phyloP scores from a whole-genome alignment of 495 filamentous ascomycete species.

The Penicillium canescens region DNA sequence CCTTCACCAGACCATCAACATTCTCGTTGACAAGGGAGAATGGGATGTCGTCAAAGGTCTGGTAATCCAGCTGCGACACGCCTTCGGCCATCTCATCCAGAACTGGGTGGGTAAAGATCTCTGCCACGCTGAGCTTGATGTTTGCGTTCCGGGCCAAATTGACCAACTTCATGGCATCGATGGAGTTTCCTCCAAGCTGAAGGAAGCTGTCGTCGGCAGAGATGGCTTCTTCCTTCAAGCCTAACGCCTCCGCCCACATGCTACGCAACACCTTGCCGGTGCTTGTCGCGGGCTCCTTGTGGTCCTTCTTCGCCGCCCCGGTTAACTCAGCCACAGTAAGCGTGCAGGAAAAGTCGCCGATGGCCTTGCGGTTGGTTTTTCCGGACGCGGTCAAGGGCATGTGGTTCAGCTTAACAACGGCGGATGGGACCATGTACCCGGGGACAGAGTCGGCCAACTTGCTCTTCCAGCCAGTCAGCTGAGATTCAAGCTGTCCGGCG shows the following conservation, averaged over 20 bases:
- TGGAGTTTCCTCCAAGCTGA: constrained; percentile 57
- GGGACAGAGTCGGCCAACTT: constrained; percentile 15
- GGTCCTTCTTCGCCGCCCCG: constrained; percentile 11
- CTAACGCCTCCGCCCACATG: constrained; percentile 36
- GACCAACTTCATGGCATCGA: constrained; percentile 47
- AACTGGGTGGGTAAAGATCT: constrained; percentile 35
- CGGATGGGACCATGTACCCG: constrained; percentile 54
- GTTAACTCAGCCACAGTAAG: constrained; percentile 12
- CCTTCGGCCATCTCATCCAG: constrained; percentile 36
- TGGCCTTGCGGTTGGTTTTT: constrained; percentile 53
- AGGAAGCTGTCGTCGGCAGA: constrained; percentile 51
- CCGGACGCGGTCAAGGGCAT: constrained; percentile 52
- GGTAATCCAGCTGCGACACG: constrained; percentile 15
- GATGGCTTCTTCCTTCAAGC: constrained; percentile 28
- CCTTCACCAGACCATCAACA: constrained; percentile 14
- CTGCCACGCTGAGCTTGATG: constrained; percentile 12
- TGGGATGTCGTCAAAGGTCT: constrained; percentile 6
- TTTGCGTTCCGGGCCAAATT: constrained; percentile 2
- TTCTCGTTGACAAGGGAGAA: constrained; percentile 13
- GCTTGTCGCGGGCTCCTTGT: constrained; percentile 4
- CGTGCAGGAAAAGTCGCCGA: constrained; percentile 23
- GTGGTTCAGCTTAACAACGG: constrained; percentile 46
- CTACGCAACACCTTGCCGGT: constrained; percentile 30
- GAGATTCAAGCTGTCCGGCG: constrained; percentile 7
- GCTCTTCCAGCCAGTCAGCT: constrained; percentile 2